These are phyloP conservation scores for Phoma sp. DNA, from an alignment of 2,329 filamentous ascomycete genomes.

Conservation along the genomic window DNA sequence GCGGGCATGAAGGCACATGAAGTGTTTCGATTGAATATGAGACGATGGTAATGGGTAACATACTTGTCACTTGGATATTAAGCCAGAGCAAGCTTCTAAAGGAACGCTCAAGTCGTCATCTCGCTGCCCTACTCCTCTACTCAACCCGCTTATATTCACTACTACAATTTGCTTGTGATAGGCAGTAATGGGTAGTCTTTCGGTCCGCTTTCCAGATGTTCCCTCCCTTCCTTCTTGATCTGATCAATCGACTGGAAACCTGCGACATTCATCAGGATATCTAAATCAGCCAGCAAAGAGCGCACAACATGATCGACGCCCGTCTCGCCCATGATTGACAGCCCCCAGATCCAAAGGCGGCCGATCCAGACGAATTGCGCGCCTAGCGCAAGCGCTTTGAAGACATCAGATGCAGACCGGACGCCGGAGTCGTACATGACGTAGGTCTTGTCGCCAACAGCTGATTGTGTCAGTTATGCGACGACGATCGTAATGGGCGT, in stretches of 20 bases:
- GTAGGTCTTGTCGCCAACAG: constrained; percentile 57
- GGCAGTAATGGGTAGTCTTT: constrained; percentile 33
- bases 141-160: not conserved
- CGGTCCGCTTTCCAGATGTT: constrained; percentile 34
- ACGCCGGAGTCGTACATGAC: constrained; percentile 68
- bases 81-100: too few species aligned
- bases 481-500: too few species aligned
- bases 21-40: too few species aligned
- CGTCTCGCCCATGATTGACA: constrained; percentile 65
- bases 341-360: constrained; percentile 64
- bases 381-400: constrained; percentile 66
- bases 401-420: constrained; percentile 62
- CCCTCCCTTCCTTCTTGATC: constrained; percentile 50
- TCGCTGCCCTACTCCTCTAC: not conserved
- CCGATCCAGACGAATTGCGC: constrained; percentile 69
- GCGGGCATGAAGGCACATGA: too few species aligned
- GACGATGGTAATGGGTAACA: too few species aligned
- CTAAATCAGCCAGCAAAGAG: constrained; percentile 65
- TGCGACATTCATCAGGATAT: constrained; percentile 66
- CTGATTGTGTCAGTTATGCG: constrained; percentile 17
- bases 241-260: constrained; percentile 61
- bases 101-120: not conserved
- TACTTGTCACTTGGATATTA: too few species aligned
- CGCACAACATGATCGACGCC: constrained; percentile 68
- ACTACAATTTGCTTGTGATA: constrained; percentile 33